A percentile compares a stretch with the other conserved stretches of the same genome.
Evolutionary conservation across 306 rosid species (phyloP).

Genomic region (Acacia crassicarpa): DNA sequence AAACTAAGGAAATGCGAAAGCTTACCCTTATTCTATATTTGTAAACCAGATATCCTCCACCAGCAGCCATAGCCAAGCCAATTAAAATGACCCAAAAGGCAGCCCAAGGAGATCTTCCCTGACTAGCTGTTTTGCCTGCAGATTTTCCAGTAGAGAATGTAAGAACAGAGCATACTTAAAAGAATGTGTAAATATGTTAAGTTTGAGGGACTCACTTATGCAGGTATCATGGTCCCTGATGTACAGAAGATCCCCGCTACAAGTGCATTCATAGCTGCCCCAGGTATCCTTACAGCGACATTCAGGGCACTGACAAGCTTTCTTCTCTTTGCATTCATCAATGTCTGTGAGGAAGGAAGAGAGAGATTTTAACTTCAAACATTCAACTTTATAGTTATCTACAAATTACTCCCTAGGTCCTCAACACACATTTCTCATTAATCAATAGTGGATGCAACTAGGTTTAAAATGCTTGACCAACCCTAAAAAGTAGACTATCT

Average conservation of each 20-base stretch:
- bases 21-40: slow-evolving; percentile 90
- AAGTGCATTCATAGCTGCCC: slow-evolving; percentile 87
- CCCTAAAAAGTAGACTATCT: slow-evolving; percentile 4
- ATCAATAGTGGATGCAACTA: neutral
- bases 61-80: slow-evolving; percentile 81
- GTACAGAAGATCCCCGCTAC: slow-evolving; percentile 79
- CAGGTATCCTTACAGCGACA: slow-evolving; percentile 89
- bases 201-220: slow-evolving; percentile 68
- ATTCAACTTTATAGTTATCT: neutral
- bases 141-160: slow-evolving; percentile 26
- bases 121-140: slow-evolving; percentile 77
- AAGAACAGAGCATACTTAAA: slow-evolving; percentile 21
- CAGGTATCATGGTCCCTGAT: slow-evolving; percentile 87
- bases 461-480: slow-evolving; percentile 12
- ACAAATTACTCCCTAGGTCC: neutral
- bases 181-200: neutral
- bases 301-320: slow-evolving; percentile 85
- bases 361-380: slow-evolving; percentile 14
- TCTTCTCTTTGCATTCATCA: slow-evolving; percentile 83
- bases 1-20: slow-evolving; percentile 28
- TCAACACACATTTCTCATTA: neutral
- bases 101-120: slow-evolving; percentile 72
- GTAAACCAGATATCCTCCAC: slow-evolving; percentile 88
- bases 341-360: slow-evolving; percentile 51
- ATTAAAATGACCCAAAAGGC: slow-evolving; percentile 80